Evolutionary conservation across 768 basidiomycete genomes (phyloP), one percentile per base, ranked within the genome.

Genomic region (Leccinum disarticulatum): DNA sequence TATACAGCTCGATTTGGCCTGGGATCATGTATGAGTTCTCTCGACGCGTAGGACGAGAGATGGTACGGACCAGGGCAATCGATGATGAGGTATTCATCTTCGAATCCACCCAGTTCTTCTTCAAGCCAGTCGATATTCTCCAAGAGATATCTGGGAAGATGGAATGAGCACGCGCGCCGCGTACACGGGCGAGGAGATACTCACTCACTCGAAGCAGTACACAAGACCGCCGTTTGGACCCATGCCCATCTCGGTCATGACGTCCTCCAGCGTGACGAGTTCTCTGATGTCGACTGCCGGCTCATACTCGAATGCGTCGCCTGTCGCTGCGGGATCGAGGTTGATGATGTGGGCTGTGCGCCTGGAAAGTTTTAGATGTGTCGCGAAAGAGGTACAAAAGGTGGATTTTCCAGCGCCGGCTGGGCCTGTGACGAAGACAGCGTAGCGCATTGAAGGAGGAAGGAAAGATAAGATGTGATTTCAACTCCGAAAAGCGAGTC

Each of bases 1-100:
- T 98, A 73, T 98, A 98, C 17, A 99, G 82, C 75, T 99, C 97
- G 68, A 99, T 99, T 76, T 99, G 97, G 36, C 95, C 95, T 94
- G 52, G 35, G 46, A 49, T 22, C 22, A 22, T 53, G 30, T 38
- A 43, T 64, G 49, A 68, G 60, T 52, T 11, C 56, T 30, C 47
- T 41, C 10, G 43, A 53, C 17, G 33, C 6, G 55, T 33, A 38
- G n/a, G 56, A 51, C 52, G 38, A 47, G 14, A 11, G 11, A 30
- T n/a, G 28, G 31, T 36, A 60, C 79, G 51, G 66, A 91, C 91
- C 92, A 64, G 94, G 93, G 66, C 93, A 95, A 76, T 95, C 94
- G 61, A 95, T 84, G 60, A 95, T 85, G 49, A 95, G 83, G 77
- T 98, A 99, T 75, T 99, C 97, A 68, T 98, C 90, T 30, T 97